These are phyloP conservation scores for Linnemannia hyalina DNA, from an alignment of 192 early-diverging fungal species.

Conservation along the genomic window DNA sequence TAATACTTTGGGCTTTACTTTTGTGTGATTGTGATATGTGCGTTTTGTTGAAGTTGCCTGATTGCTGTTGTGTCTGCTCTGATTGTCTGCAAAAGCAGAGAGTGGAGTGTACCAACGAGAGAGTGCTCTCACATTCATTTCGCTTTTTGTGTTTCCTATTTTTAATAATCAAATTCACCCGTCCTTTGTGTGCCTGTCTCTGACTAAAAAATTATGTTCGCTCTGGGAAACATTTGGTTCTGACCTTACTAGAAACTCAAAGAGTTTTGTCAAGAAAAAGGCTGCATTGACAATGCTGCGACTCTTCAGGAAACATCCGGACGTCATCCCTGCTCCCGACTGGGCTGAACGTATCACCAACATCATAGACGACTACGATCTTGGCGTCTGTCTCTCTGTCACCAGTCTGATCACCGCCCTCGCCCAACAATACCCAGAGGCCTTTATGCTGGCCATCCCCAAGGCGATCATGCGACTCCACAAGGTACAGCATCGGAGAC, in stretches of 20 bases:
- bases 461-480: constrained; percentile 87
- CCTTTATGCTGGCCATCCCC: constrained; percentile 78
- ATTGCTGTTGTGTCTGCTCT: neutral
- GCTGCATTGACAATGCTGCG: constrained; percentile 93
- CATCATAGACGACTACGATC: constrained; percentile 90
- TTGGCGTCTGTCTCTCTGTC: constrained; percentile 88
- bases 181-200: neutral
- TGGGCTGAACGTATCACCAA: constrained; percentile 89
- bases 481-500: constrained; percentile 61
- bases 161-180: constrained; percentile 21
- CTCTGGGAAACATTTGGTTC: constrained; percentile 6
- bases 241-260: constrained; percentile 64
- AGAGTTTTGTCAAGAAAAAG: constrained; percentile 96
- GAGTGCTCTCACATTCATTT: constrained; percentile 45
- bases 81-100: neutral
- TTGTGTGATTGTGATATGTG: neutral
- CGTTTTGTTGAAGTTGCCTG: neutral
- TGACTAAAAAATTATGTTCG: neutral
- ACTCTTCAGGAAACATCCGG: constrained; percentile 90
- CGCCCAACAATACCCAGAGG: constrained; percentile 91
- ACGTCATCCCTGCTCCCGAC: constrained; percentile 85
- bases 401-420: constrained; percentile 91
- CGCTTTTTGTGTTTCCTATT: constrained; percentile 32
- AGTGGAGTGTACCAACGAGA: neutral
- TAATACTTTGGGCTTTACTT: neutral